phyloP scores from a whole-genome alignment of 1,139 yeast genomes.

The Blastobotrys indianensis region DNA sequence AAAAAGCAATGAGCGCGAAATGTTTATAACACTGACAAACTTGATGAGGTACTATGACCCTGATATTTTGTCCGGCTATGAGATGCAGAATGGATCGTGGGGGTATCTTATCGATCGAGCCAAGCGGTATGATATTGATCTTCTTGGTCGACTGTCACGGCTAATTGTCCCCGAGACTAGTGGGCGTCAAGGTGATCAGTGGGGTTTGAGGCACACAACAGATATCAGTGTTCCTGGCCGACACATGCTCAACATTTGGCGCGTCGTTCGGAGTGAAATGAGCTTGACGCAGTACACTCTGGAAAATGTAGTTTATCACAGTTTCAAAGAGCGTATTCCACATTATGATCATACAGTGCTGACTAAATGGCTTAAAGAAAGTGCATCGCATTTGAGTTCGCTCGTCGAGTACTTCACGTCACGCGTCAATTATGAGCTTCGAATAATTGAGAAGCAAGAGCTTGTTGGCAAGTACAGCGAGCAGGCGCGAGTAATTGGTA shows the following conservation, averaged over 20 bases:
- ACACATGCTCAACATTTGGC: slow-evolving; percentile 80
- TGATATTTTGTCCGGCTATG: slow-evolving; percentile 82
- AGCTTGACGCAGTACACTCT: slow-evolving; percentile 63
- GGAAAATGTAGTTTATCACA: slow-evolving; percentile 67
- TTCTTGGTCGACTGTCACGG: slow-evolving; percentile 46
- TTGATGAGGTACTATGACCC: slow-evolving; percentile 71
- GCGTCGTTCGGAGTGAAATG: slow-evolving; percentile 58
- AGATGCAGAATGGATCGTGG: slow-evolving; percentile 78
- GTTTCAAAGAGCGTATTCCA: slow-evolving; percentile 65
- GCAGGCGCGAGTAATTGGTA: slow-evolving; percentile 79
- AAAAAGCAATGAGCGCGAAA: slow-evolving; percentile 42
- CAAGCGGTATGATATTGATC: slow-evolving; percentile 44
- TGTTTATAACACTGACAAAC: slow-evolving; percentile 50
- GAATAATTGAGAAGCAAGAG: slow-evolving; percentile 57
- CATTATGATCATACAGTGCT: slow-evolving; percentile 48
- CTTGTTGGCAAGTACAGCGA: slow-evolving; percentile 68
- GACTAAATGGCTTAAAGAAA: slow-evolving; percentile 44
- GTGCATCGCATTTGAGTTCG: slow-evolving; percentile 27
- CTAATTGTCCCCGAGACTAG: slow-evolving; percentile 16
- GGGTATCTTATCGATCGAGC: slow-evolving; percentile 78
- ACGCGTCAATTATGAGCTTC: slow-evolving; percentile 45
- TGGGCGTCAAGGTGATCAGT: slow-evolving; percentile 42
- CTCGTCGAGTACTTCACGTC: slow-evolving; percentile 49
- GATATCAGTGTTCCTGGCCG: slow-evolving; percentile 67
- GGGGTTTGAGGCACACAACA: slow-evolving; percentile 82